A percentile compares a stretch with the other conserved stretches of the same genome.
Conservation (phyloP, 345 rosid species). For the Gossypium ekmanianum region DNA sequence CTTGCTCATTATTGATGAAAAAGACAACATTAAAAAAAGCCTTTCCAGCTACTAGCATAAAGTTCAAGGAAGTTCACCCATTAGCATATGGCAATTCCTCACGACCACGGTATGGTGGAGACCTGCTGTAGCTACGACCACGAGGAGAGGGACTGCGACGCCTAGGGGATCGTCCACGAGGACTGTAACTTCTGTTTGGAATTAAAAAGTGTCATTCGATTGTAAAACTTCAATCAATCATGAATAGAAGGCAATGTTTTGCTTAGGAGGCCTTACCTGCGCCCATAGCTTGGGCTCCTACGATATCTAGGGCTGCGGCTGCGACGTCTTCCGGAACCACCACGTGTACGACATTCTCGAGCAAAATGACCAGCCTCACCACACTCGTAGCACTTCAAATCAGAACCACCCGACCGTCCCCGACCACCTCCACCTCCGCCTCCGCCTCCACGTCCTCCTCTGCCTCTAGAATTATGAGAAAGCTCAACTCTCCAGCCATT, state of each 20-base stretch:
- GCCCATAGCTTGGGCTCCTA: constrained; percentile 82
- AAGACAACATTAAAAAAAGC: not conserved
- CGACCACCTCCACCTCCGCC: constrained; percentile 46
- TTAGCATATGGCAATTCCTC: constrained; percentile 84
- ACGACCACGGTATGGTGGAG: constrained; percentile 78
- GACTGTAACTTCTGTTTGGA: constrained; percentile 71
- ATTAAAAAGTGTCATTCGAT: not conserved
- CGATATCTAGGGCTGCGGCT: constrained; percentile 84
- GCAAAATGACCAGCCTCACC: constrained; percentile 94
- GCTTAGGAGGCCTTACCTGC: constrained; percentile 39
- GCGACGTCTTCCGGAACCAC: constrained; percentile 67
- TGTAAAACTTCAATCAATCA: not conserved
- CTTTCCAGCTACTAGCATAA: not conserved
- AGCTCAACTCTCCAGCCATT: constrained; percentile 90
- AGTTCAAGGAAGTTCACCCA: constrained; percentile 49
- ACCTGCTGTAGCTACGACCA: constrained; percentile 84
- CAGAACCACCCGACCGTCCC: constrained; percentile 83
- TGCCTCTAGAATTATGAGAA: constrained; percentile 75
- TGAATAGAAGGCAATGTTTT: not conserved
- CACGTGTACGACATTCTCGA: constrained; percentile 74
- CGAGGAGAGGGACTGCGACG: constrained; percentile 84
- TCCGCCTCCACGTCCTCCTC: constrained; percentile 47
- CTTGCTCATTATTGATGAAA: not conserved
- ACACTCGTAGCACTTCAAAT: constrained; percentile 82
- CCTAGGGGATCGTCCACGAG: constrained; percentile 79